phyloP scores from a whole-genome alignment of 495 filamentous ascomycete species.

The Aspergillus saccharolyticus region DNA sequence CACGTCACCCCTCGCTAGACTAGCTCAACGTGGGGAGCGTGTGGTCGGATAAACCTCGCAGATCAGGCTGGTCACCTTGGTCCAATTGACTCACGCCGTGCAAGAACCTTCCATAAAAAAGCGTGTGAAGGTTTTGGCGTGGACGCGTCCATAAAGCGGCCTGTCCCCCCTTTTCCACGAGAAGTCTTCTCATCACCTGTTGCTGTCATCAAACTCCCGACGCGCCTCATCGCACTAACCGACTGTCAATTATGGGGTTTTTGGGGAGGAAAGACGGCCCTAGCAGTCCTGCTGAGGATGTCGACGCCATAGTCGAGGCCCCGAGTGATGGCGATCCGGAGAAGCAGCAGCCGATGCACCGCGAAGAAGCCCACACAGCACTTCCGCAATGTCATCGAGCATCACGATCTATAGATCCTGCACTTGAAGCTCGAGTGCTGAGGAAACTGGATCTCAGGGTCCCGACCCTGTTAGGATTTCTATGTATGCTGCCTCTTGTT shows the following conservation, averaged over 20 bases:
- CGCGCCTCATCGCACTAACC: neutral
- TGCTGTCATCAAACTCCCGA: neutral
- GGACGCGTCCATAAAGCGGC: neutral
- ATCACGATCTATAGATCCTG: slow-evolving; percentile 40
- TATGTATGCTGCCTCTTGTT: slow-evolving; percentile 39
- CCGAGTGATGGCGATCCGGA: slow-evolving; percentile 29
- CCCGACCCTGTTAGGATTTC: slow-evolving; percentile 46
- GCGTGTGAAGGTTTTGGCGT: neutral
- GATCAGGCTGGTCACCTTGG: neutral
- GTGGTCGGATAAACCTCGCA: neutral
- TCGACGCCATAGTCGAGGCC: slow-evolving; percentile 23
- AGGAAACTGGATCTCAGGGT: slow-evolving; percentile 55
- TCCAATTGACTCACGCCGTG: neutral
- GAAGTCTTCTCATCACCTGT: neutral
- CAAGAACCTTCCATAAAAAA: neutral
- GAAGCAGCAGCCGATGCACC: slow-evolving; percentile 25
- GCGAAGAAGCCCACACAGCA: slow-evolving; percentile 21
- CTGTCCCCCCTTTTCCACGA: neutral
- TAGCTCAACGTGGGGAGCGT: neutral
- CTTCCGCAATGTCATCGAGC: slow-evolving; percentile 17
- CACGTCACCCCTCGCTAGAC: neutral
- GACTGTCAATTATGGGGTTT: slow-evolving; percentile 24
- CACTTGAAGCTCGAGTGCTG: slow-evolving; percentile 51
- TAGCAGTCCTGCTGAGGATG: slow-evolving; percentile 1
- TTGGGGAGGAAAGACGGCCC: slow-evolving; percentile 22